Evolutionary conservation across 192 early-diverging fungal genomes (phyloP), one percentile per base, ranked within the genome.

Genomic region (Backusella psychrophila): DNA sequence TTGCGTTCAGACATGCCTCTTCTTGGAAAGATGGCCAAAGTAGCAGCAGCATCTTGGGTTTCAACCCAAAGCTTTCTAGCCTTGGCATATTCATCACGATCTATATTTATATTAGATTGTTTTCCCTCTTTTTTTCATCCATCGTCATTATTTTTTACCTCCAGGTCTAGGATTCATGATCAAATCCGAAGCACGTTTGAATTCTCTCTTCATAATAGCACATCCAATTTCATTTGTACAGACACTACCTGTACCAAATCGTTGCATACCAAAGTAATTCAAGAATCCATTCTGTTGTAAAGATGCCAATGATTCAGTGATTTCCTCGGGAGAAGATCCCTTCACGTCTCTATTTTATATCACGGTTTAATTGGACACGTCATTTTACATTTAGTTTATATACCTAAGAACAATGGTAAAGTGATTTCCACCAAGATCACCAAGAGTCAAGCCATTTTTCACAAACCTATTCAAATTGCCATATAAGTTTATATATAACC

Each of bases 251-350:
- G 95, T 96, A 34, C 98, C 98, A 78, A 99, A 99, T 19, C 98
- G 89, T 84, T 99, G 98, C 96, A 98, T 94, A 14, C 96, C 98
- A 85, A 88, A 99, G 86, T 98, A 99, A 86, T 99, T 99, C 78
- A 98, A 88, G 75, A 98, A 99, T 2, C 98, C 98, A 49, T 86
- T 81, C 23, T 88, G 75, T 31, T 86, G 80, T 21, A 98, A 82
- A 17, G 92, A 91, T 4, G 78, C 77, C 71, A 98, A 82, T 9
- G 94, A 87, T 6, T 78, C 78, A 5, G 84, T 75, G 65, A 95
- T 73, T 1, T 79, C 78, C 34, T 82, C 80, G 21, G 83, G 82
- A 41, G 84, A 81, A 44, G 88, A 86, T 11, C 86, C 87, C 23
- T 81, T 75, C 4, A 90, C 84, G 42, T 88, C 79, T 56, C 90